Base-by-base conservation (phyloP, 495 filamentous ascomycete genomes). In the Aspergillus ostianus region DNA sequence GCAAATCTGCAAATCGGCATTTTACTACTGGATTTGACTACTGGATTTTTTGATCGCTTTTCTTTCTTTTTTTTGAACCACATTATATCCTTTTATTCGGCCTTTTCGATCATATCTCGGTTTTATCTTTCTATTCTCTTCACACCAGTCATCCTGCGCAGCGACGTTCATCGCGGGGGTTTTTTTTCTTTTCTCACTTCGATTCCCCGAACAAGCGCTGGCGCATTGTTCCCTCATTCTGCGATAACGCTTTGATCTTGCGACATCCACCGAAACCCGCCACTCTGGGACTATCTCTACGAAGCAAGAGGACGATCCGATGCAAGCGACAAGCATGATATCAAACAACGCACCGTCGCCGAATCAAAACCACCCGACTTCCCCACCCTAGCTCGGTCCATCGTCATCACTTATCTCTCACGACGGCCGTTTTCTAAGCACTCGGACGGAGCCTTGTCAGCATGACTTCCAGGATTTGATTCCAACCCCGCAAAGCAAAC, bases 171-270 rank as follows among this genome's bases (percentile, higher is more conserved):
- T 49, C 23, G 54, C 53, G 41, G 23, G 46, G 30, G 61, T 60
- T 55, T 55, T 53, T 47, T 36, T 30, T 55, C 27, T 50, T 27
- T 32, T 30, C 47, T 12, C 49, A 56, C 52, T 49, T 26, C 51
- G 19, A 41, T 57, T 36, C 47, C n/a, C 23, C 56, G 51, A 48
- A 60, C 58, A 53, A 55, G 61, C 65, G 65, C 65, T 23, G 65
- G 65, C 65, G 65, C 62, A 57, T 30, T 60, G 59, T 59, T 62
- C 57, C 55, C n/a, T 45, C 26, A n/a, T 60, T 60, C 32, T 56
- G 57, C 62, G 56, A 62, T 60, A 51, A 54, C 56, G 58, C 51
- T 57, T 56, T 60, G 55, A 58, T 53, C 55, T 62, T 58, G 51
- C 57, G 56, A 61, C 56, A 60, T 57, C 58, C 50, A 49, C 20